phyloP scores from a whole-genome alignment of 805 yeast genomes.

The Middelhovenomyces tepae region DNA sequence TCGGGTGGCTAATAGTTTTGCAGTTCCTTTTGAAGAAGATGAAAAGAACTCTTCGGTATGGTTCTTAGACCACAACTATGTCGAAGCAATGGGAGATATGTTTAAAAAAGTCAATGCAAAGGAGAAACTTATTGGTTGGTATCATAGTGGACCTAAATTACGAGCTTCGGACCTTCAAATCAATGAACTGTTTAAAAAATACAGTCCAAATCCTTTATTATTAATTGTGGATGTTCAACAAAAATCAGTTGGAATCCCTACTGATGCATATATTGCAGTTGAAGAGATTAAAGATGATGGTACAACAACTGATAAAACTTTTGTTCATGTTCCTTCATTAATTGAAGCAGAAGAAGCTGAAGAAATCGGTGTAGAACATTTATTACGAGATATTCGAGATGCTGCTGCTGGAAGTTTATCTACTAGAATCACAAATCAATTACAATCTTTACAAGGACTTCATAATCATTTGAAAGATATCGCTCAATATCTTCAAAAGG shows the following conservation, averaged over 20 bases:
- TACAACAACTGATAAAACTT: constrained; percentile 82
- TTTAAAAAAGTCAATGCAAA: constrained; percentile 95
- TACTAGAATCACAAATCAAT: constrained; percentile 77
- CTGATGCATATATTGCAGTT: constrained; percentile 87
- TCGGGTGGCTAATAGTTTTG: constrained; percentile 85
- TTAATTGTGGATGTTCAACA: constrained; percentile 90
- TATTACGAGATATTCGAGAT: constrained; percentile 87
- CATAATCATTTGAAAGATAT: constrained; percentile 73
- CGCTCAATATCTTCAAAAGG: constrained; percentile 66
- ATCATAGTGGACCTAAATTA: constrained; percentile 94
- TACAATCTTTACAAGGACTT: constrained; percentile 79
- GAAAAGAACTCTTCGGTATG: constrained; percentile 85
- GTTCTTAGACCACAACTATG: constrained; percentile 94
- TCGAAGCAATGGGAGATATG: constrained; percentile 96
- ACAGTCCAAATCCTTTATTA: constrained; percentile 71
- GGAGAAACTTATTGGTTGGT: constrained; percentile 97
- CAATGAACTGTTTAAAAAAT: constrained; percentile 80
- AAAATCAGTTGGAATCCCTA: constrained; percentile 79
- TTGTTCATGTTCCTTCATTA: constrained; percentile 83
- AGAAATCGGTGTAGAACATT: constrained; percentile 97
- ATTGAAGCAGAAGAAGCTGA: constrained; percentile 99
- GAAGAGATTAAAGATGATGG: constrained; percentile 97
- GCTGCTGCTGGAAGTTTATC: constrained; percentile 94
- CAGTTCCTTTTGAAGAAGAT: constrained; percentile 97
- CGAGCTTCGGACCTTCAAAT: constrained; percentile 82